These are phyloP conservation scores for Umbelopsis sp. DNA, from an alignment of 192 early-diverging fungal species.

Conservation along the genomic window DNA sequence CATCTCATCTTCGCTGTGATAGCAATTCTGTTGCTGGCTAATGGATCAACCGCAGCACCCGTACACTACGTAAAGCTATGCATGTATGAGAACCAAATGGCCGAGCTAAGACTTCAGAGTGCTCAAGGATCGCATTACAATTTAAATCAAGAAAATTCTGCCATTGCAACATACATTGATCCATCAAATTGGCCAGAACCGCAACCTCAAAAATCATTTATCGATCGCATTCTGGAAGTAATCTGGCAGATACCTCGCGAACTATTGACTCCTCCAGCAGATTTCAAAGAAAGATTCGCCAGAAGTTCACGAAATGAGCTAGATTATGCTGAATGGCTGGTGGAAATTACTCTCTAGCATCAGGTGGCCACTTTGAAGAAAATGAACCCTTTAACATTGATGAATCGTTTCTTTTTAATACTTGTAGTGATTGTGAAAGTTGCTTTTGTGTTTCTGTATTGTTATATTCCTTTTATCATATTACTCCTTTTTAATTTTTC, in stretches of 20 bases:
- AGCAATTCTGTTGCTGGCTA: neutral
- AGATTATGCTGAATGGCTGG: slow-evolving; percentile 12
- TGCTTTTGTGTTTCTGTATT: neutral
- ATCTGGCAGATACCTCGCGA: neutral
- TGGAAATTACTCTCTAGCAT: neutral
- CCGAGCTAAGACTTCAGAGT: no score
- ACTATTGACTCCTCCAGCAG: neutral
- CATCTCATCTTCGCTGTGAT: neutral
- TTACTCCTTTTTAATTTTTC: slow-evolving; percentile 10
- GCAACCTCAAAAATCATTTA: neutral
- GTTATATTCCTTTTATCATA: neutral
- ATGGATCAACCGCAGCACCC: neutral
- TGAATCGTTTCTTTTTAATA: no score
- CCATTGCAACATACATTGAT: slow-evolving; percentile 10
- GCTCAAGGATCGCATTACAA: neutral
- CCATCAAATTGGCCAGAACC: neutral
- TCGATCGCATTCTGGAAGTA: neutral
- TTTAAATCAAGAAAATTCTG: neutral
- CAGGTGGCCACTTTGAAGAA: neutral
- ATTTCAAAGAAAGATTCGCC: slow-evolving; percentile 4
- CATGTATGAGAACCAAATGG: no score
- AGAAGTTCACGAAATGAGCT: slow-evolving; percentile 15
- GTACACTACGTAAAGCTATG: neutral
- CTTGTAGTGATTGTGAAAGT: no score
- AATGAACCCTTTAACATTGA: no score